phyloP scores from a whole-genome alignment of 2,329 filamentous ascomycete genomes.

The Monilinia fructigena region DNA sequence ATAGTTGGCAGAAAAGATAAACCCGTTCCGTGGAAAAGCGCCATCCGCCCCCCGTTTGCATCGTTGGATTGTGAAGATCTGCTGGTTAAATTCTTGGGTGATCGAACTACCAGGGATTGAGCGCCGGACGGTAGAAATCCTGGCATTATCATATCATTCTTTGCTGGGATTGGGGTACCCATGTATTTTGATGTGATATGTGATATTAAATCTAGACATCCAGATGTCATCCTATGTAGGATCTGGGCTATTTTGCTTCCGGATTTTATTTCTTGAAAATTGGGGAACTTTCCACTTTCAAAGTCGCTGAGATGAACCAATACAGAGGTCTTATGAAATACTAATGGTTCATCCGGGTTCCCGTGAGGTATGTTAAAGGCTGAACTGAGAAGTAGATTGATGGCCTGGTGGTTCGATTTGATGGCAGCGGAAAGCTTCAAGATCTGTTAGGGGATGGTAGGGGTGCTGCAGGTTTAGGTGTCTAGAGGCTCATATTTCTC shows the following conservation, averaged over 20 bases:
- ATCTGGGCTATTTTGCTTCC: background rate
- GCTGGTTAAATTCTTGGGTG: background rate
- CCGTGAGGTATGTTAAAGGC: background rate
- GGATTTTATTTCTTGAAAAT: no score
- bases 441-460: background rate
- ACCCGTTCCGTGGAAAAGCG: background rate
- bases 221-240: background rate
- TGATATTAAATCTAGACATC: background rate
- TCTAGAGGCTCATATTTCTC: background rate
- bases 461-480: background rate
- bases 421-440: background rate
- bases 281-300: background rate
- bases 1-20: background rate
- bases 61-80: background rate
- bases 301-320: background rate
- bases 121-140: background rate
- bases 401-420: background rate
- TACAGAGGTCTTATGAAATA: no score
- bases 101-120: background rate
- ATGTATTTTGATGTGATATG: background rate
- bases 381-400: background rate
- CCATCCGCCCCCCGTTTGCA: background rate
- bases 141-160: background rate
- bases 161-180: background rate
- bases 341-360: rapidly evolving